phyloP scores from a whole-genome alignment of 345 rosid genomes.

The Ceriops decandra region DNA sequence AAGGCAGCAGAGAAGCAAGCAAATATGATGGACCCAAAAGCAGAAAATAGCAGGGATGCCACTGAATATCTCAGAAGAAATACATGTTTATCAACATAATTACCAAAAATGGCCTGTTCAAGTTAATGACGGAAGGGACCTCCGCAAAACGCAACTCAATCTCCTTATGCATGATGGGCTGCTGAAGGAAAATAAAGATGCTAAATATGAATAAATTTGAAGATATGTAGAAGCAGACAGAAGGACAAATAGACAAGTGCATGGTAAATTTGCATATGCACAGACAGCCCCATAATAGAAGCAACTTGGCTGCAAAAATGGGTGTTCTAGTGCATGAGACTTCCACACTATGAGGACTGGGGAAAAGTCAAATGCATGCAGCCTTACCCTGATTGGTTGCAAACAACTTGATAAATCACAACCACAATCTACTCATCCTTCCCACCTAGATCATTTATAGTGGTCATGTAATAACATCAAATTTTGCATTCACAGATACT shows the following conservation, averaged over 20 bases:
- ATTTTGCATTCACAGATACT: no score
- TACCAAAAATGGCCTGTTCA: slow-evolving; percentile 76
- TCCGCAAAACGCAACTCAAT: slow-evolving; percentile 61
- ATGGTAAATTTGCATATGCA: no score
- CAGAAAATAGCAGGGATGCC: not conserved
- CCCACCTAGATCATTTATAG: no score
- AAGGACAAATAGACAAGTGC: not conserved
- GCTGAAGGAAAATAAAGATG: slow-evolving; percentile 20
- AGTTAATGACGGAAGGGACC: slow-evolving; percentile 53
- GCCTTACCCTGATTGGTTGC: no score
- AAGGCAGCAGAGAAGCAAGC: not conserved
- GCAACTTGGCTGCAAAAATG: no score
- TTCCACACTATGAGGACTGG: no score
- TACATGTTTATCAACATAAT: slow-evolving; percentile 10
- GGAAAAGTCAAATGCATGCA: no score
- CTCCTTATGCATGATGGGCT: slow-evolving; percentile 68
- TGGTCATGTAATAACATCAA: no score
- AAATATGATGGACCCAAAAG: not conserved
- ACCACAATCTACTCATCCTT: no score
- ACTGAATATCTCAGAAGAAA: slow-evolving; percentile 1
- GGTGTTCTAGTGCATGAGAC: no score
- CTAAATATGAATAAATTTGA: slow-evolving; percentile 9
- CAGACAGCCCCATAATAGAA: no score
- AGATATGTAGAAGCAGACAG: not conserved
- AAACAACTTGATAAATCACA: no score